A percentile compares a stretch with the other conserved stretches of the same genome.
These are phyloP conservation scores for Bruguiera sexangula DNA, from an alignment of 345 rosid species.

Conservation along the genomic window DNA sequence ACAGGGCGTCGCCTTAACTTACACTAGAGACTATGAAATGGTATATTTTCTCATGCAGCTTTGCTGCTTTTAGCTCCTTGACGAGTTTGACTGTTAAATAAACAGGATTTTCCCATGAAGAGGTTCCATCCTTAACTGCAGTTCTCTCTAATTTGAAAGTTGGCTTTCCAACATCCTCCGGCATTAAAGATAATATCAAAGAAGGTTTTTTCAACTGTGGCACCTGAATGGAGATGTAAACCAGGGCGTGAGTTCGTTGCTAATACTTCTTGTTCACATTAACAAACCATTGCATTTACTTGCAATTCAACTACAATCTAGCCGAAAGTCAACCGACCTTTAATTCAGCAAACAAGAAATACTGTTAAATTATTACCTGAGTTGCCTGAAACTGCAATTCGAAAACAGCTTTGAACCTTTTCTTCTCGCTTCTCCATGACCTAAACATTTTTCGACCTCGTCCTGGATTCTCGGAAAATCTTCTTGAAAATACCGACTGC, in stretches of 20 bases:
- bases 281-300: background rate
- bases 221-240: constrained; percentile 51
- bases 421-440: constrained; percentile 83
- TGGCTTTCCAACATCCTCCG: constrained; percentile 33
- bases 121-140: constrained; percentile 30
- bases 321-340: background rate
- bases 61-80: constrained; percentile 25
- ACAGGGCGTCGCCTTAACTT: background rate
- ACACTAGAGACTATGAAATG: constrained; percentile 33
- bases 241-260: constrained; percentile 21
- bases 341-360: constrained; percentile 1
- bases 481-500: constrained; percentile 15
- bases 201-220: constrained; percentile 77
- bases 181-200: constrained; percentile 22
- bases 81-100: constrained; percentile 26
- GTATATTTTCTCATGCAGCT: constrained; percentile 31
- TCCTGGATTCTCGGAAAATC: constrained; percentile 20
- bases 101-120: constrained; percentile 30
- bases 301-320: background rate
- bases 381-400: constrained; percentile 47
- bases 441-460: constrained; percentile 52
- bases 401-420: constrained; percentile 72
- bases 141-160: constrained; percentile 32
- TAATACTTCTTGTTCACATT: constrained; percentile 1
- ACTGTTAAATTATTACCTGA: constrained; percentile 41